Conservation (phyloP, 2,329 filamentous ascomycete genomes). For the Beauveria caledonica region DNA sequence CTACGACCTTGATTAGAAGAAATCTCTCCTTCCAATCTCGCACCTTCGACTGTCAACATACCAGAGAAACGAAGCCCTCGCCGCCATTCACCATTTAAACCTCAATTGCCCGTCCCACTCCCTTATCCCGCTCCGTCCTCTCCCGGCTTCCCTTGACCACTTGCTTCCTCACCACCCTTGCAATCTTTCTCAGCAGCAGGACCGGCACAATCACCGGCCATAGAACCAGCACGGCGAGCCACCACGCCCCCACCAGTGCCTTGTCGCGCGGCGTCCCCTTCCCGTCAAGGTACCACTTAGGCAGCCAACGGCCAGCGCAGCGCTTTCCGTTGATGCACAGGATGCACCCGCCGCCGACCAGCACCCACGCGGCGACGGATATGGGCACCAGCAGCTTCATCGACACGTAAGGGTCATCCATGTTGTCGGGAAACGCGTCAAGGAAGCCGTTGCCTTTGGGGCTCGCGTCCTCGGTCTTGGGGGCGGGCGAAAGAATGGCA, state of each 20-base stretch:
- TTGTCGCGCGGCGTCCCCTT: conserved; percentile 16
- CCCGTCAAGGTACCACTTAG: conserved; percentile 26
- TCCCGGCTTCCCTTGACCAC: neutral
- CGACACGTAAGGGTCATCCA: neutral
- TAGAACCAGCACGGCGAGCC: conserved; percentile 21
- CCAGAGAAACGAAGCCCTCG: no score
- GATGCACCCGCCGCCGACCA: conserved; percentile 24
- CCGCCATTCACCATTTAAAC: no score
- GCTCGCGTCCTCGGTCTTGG: no score
- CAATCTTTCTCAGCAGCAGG: conserved; percentile 35
- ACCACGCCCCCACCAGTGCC: conserved; percentile 21
- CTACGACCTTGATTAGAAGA: neutral
- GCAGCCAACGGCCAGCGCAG: conserved; percentile 23
- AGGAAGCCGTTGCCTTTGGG: no score
- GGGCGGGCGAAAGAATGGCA: no score
- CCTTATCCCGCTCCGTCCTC: neutral
- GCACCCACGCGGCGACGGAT: conserved; percentile 21
- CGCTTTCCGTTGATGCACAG: conserved; percentile 24
- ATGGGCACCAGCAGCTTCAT: conserved; percentile 19
- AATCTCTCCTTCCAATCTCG: no score
- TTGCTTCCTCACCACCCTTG: neutral
- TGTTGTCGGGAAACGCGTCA: neutral
- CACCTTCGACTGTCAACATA: no score
- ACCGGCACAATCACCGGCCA: conserved; percentile 57
- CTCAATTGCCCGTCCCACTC: no score